Evolutionary conservation across 768 basidiomycete species (phyloP).

Genomic region (Steccherinum ochraceum): DNA sequence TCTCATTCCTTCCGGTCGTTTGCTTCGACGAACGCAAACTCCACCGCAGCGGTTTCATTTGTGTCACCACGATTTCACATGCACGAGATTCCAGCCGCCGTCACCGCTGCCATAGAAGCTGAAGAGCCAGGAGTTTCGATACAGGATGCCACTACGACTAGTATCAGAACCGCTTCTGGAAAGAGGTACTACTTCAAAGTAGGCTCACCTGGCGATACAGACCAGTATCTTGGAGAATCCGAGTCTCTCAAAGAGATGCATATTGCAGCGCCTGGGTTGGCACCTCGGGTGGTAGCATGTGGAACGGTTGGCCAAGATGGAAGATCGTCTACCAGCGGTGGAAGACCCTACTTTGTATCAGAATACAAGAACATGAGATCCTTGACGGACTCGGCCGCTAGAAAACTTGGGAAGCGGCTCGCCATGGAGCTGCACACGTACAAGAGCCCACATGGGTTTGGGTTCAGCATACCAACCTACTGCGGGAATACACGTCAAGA

Average conservation of each 20-base stretch:
- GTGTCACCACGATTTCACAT: no score
- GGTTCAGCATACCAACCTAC: slow-evolving; percentile 69
- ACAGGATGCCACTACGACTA: slow-evolving; percentile 23
- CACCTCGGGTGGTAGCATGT: slow-evolving; percentile 47
- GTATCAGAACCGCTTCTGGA: slow-evolving; percentile 51
- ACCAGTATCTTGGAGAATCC: slow-evolving; percentile 65
- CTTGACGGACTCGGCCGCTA: slow-evolving; percentile 41
- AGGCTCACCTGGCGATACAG: slow-evolving; percentile 44
- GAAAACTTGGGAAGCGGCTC: slow-evolving; percentile 49
- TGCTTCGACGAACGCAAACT: no score
- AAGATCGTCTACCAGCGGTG: slow-evolving; percentile 18
- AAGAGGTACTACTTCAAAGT: slow-evolving; percentile 56
- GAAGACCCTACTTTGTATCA: slow-evolving; percentile 61
- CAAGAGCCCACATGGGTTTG: slow-evolving; percentile 51
- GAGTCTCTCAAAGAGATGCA: slow-evolving; percentile 61
- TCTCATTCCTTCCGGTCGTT: no score
- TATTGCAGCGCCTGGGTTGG: slow-evolving; percentile 60
- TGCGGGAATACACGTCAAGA: slow-evolving; percentile 66
- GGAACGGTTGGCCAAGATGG: slow-evolving; percentile 29
- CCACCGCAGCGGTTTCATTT: no score
- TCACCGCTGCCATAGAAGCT: slow-evolving; percentile 27
- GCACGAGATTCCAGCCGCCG: no score
- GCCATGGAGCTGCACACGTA: slow-evolving; percentile 61
- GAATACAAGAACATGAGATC: slow-evolving; percentile 60
- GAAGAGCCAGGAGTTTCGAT: slow-evolving; percentile 9